phyloP scores from a whole-genome alignment of 1,284 basidiomycete genomes.

The Ustilago shanxiensis region DNA sequence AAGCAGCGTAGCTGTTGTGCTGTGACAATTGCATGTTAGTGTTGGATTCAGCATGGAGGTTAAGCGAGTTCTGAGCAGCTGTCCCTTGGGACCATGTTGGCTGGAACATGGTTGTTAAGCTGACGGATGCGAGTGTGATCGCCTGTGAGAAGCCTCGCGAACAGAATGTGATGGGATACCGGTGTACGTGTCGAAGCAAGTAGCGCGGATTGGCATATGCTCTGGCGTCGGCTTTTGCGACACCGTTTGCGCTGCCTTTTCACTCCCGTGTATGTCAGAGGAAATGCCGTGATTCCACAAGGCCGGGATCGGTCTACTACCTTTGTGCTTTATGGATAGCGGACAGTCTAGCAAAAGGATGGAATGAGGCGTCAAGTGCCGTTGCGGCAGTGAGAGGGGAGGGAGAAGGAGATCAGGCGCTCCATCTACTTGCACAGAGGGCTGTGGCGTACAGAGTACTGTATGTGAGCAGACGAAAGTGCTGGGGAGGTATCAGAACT shows the following conservation, averaged over 20 bases:
- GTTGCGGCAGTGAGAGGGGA: conserved; percentile 5
- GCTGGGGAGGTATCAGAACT: neutral
- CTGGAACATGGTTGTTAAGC: conserved; percentile 38
- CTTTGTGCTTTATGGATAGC: neutral
- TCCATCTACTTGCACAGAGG: conserved; percentile 29
- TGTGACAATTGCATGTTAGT: conserved; percentile 15
- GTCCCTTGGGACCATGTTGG: conserved; percentile 46
- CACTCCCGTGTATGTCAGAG: neutral
- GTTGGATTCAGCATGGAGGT: conserved; percentile 13
- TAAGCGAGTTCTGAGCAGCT: conserved; percentile 17
- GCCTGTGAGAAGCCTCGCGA: neutral
- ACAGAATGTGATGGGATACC: neutral
- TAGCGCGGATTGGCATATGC: neutral
- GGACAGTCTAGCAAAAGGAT: neutral
- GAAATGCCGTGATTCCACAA: neutral
- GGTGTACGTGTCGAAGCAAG: neutral
- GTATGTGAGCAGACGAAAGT: neutral
- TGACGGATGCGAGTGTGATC: neutral
- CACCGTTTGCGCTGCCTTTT: neutral
- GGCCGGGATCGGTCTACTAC: neutral
- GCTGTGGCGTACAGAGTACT: neutral
- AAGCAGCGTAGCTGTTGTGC: conserved; percentile 17
- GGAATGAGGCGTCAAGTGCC: conserved; percentile 5
- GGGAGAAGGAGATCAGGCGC: neutral
- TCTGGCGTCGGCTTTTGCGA: no score